These are phyloP conservation scores for Kodamaea arcana DNA, from an alignment of 1,139 yeast species.

Conservation along the genomic window DNA sequence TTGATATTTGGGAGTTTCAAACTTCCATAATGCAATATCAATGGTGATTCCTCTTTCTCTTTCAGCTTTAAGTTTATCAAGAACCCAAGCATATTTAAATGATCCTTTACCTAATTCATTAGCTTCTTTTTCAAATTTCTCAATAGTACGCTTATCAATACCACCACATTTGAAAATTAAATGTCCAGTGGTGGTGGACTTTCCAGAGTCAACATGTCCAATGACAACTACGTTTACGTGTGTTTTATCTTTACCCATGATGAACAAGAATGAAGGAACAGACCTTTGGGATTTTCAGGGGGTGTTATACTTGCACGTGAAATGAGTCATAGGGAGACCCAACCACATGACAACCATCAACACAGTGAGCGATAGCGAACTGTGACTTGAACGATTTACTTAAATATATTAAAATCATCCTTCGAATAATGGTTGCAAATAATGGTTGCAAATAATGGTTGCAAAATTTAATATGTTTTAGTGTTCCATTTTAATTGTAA, in stretches of 20 bases:
- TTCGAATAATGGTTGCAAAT: no score
- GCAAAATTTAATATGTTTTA: no score
- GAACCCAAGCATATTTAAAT: constrained; percentile 97
- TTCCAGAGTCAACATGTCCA: constrained; percentile 30
- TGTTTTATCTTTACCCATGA: constrained; percentile 84
- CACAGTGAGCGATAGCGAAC: no score
- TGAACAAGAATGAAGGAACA: no score
- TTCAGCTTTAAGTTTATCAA: constrained; percentile 93
- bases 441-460: no score
- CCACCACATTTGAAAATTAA: constrained; percentile 93
- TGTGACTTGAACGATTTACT: no score
- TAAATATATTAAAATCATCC: no score
- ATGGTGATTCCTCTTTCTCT: constrained; percentile 97
- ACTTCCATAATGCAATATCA: constrained; percentile 92
- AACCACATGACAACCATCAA: no score
- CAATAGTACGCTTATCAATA: constrained; percentile 97
- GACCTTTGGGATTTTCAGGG: no score
- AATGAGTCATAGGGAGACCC: no score
- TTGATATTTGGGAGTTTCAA: constrained; percentile 89
- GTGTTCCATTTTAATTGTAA: no score
- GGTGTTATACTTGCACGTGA: no score
- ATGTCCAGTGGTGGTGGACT: constrained; percentile 64
- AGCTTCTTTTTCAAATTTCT: constrained; percentile 98
- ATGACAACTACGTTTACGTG: constrained; percentile 99
- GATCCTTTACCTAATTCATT: constrained; percentile 98